Base-by-base conservation (phyloP, 441 rosid genomes). In the California macrophylla region DNA sequence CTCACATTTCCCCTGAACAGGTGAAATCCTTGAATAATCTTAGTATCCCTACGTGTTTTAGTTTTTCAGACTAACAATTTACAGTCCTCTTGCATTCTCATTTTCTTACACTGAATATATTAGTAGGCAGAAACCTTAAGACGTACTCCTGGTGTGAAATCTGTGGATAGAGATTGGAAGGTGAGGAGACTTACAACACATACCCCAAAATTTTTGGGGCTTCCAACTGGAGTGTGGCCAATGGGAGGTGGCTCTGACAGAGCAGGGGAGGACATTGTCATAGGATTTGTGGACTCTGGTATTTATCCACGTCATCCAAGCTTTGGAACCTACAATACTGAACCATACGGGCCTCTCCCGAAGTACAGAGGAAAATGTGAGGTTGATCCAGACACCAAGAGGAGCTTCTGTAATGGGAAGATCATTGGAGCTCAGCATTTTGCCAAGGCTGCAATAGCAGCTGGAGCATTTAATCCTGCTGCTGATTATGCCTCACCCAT, bases 181-280 rank as follows among this genome's bases (percentile, higher is more conserved):
- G 99, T 92, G 72, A 86, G 84, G 83, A 84, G 78, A 75, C 93
- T 90, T 68, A 92, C 98, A 9, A 90, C 96, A 21, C 96, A 91
- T 75, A 92, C 97, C 34, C 98, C 99, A 15, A 84, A 94, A 72
- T 92, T 94, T 79, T 76, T 94, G 83, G 99, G 97, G 70, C 87
- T 92, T 34, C 99, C 99, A 30, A 92, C 97, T 20, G 98, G 91
- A 72, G 99, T 94, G 54, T 94, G 99, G 99, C 98, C 99, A 3
- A 86, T 94, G 0, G 99, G 96, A 66, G 99, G 99, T 70, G 99
- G 99, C 74, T 89, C 80, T 68, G 95, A 83, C 30, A 84, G 84
- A 85, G 99, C 98, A 1, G 99, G 99, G 68, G 99, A 94, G 77
- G 87, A 88, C 74, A 89, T 94, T 74, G 89, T 94, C 29, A 94